phyloP scores from a whole-genome alignment of 352 stramenopile species.

The Globisporangium orthogonon region DNA sequence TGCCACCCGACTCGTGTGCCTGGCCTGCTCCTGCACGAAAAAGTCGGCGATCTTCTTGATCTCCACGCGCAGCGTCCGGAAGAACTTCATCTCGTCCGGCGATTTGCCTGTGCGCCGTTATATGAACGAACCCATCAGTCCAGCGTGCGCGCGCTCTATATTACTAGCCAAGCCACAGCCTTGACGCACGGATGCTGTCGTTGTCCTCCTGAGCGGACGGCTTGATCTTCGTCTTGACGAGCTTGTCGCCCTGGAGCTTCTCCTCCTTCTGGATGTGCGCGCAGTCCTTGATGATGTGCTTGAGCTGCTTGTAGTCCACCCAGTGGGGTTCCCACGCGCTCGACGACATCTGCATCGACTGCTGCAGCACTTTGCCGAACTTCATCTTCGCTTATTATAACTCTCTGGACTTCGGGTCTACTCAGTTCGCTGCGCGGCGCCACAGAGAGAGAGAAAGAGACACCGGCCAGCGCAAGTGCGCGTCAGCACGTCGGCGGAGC shows the following conservation, averaged over 20 bases:
- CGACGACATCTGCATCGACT: slow-evolving; percentile 83
- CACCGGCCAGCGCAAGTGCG: background rate
- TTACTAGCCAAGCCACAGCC: too few relatives aligned
- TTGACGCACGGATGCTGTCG: slow-evolving; percentile 79
- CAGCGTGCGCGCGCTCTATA: background rate
- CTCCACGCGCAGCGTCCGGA: slow-evolving; percentile 74
- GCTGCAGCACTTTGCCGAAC: slow-evolving; percentile 85
- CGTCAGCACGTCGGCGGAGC: background rate
- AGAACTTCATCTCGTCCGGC: slow-evolving; percentile 86
- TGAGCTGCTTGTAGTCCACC: slow-evolving; percentile 88
- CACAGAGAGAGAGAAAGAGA: background rate
- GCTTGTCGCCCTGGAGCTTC: slow-evolving; percentile 69
- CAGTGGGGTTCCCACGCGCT: slow-evolving; percentile 65
- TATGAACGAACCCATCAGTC: background rate
- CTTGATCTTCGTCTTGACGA: slow-evolving; percentile 77
- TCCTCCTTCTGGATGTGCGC: slow-evolving; percentile 84
- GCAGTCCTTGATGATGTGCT: slow-evolving; percentile 89
- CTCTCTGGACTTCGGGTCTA: background rate
- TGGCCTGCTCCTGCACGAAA: slow-evolving; percentile 77
- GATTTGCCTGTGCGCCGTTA: slow-evolving; percentile 48
- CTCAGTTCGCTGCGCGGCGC: background rate
- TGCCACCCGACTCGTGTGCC: slow-evolving; percentile 55
- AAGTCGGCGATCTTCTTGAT: slow-evolving; percentile 86
- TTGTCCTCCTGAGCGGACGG: slow-evolving; percentile 76
- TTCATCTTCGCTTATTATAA: slow-evolving; percentile 43